Conservation (phyloP, 2,329 filamentous ascomycete species). For the Emergomyces africanus region DNA sequence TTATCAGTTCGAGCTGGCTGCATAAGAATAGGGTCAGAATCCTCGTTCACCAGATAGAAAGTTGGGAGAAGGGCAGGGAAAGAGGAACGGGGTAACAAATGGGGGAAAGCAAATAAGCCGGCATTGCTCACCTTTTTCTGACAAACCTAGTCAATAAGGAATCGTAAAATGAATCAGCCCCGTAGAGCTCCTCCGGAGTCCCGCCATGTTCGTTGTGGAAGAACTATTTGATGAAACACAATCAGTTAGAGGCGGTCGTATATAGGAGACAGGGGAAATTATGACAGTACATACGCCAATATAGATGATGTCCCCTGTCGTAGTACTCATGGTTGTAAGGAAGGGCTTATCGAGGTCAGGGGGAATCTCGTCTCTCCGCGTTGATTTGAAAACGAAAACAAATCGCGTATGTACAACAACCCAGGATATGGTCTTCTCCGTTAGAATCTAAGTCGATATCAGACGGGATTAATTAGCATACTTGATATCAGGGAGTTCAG, state of each 20-base stretch:
- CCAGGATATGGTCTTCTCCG: neutral
- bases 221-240: neutral
- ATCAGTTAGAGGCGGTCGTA: too few relatives aligned
- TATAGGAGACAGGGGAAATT: too few relatives aligned
- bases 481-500: neutral
- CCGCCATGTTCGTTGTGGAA: neutral
- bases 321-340: neutral
- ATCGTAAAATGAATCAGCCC: slow-evolving; percentile 62
- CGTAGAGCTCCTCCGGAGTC: slow-evolving; percentile 57
- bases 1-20: neutral
- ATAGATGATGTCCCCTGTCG: neutral
- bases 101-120: neutral
- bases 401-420: neutral
- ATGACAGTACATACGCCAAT: slow-evolving; percentile 1
- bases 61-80: too few relatives aligned
- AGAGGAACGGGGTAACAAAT: too few relatives aligned
- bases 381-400: neutral
- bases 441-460: too few relatives aligned
- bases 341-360: neutral
- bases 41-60: too few relatives aligned
- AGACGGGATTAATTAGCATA: neutral
- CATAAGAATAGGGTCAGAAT: too few relatives aligned
- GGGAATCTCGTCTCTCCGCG: neutral
- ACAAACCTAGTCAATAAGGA: slow-evolving; percentile 61
- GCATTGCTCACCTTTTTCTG: slow-evolving; percentile 44